A percentile compares a stretch with the other conserved stretches of the same genome.
Conservation (phyloP, 73 alveolate species). For the Breviolum minutum region DNA sequence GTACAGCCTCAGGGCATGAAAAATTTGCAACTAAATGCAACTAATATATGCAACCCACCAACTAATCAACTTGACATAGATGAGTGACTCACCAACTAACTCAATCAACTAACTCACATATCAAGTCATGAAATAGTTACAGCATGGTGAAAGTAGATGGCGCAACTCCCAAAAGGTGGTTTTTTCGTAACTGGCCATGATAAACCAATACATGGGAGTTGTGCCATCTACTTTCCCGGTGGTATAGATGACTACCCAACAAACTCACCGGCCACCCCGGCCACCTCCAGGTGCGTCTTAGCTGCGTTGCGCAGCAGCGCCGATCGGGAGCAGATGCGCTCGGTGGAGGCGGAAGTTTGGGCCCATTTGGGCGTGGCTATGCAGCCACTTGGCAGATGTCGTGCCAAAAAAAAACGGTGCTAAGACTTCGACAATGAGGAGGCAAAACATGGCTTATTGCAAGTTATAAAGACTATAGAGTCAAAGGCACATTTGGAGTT, state of each 20-base stretch:
- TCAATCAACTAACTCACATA: background rate
- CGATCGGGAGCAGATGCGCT: slow-evolving; percentile 41
- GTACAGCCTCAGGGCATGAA: background rate
- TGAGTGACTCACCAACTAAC: background rate
- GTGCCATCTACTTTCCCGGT: too few relatives aligned
- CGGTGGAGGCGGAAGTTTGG: slow-evolving; percentile 90
- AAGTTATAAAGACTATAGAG: too few relatives aligned
- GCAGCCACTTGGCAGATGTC: slow-evolving; percentile 4
- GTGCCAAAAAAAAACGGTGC: too few relatives aligned
- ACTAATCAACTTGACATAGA: background rate
- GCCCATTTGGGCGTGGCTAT: slow-evolving; percentile 78
- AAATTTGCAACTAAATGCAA: too few relatives aligned
- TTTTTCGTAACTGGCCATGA: too few relatives aligned
- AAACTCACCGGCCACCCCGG: background rate
- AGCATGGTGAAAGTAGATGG: too few relatives aligned
- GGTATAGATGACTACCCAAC: background rate
- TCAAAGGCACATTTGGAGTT: background rate
- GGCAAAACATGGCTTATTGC: background rate
- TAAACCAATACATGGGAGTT: too few relatives aligned
- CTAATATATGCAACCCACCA: too few relatives aligned
- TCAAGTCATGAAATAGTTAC: too few relatives aligned
- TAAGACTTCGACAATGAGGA: too few relatives aligned
- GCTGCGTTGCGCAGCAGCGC: slow-evolving; percentile 51
- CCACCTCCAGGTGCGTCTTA: slow-evolving; percentile 31
- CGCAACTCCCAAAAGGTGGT: too few relatives aligned